Conservation (phyloP, 495 filamentous ascomycete genomes). For the Rhypophila decipiens region DNA sequence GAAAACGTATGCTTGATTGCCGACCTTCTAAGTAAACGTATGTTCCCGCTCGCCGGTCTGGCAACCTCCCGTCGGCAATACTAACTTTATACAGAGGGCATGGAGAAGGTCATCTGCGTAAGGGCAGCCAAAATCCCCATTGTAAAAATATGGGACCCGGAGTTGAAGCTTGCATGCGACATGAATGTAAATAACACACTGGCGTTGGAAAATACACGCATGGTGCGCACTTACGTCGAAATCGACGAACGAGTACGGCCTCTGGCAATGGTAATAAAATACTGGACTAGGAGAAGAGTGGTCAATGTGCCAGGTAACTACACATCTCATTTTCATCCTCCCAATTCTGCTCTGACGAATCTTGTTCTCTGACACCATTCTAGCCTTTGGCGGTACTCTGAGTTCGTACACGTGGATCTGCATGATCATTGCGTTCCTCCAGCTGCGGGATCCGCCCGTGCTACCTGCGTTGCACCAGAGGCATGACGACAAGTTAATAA, state of each 20-base stretch:
- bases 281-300: slow-evolving; percentile 90
- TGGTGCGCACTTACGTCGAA: slow-evolving; percentile 96
- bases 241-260: slow-evolving; percentile 87
- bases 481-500: slow-evolving; percentile 54
- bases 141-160: slow-evolving; percentile 98
- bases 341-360: neutral
- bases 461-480: slow-evolving; percentile 80
- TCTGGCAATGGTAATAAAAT: slow-evolving; percentile 90
- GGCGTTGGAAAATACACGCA: slow-evolving; percentile 91
- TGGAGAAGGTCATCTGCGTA: slow-evolving; percentile 92
- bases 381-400: slow-evolving; percentile 85
- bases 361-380: slow-evolving; percentile 4
- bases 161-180: slow-evolving; percentile 83
- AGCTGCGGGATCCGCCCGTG: slow-evolving; percentile 80
- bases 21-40: slow-evolving; percentile 76
- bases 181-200: slow-evolving; percentile 98
- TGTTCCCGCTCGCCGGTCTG: slow-evolving; percentile 31
- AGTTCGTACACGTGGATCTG: slow-evolving; percentile 99
- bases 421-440: slow-evolving; percentile 94
- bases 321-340: too few species aligned
- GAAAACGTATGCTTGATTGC: slow-evolving; percentile 85
- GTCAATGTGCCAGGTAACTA: slow-evolving; percentile 97
- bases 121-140: slow-evolving; percentile 94
- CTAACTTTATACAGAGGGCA: slow-evolving; percentile 63
- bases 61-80: slow-evolving; percentile 1